Percentiles rank a stretch among this genome's conserved stretches.
Conservation (phyloP, 257 asterid species). For the Solanum medicagineum region DNA sequence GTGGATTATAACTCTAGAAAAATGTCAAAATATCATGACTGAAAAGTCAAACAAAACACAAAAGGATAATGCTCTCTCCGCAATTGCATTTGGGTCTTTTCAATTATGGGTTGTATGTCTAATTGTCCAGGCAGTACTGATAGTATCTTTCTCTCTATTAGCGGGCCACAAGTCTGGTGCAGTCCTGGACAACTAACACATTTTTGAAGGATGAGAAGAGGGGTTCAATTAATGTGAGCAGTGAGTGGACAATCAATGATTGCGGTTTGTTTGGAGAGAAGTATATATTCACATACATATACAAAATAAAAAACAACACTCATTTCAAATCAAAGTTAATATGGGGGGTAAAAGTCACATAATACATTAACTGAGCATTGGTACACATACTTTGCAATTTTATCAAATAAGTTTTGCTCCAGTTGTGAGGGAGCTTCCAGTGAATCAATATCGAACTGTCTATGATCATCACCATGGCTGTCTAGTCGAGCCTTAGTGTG, state of each 20-base stretch:
- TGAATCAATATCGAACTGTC: neutral
- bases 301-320: neutral
- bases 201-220: neutral
- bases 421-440: neutral
- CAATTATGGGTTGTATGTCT: neutral
- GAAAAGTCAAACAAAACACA: neutral
- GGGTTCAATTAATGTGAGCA: neutral
- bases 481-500: neutral
- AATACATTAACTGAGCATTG: neutral
- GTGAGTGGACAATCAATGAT: neutral
- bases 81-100: neutral
- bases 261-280: neutral
- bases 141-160: neutral
- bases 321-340: neutral
- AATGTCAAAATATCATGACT: neutral
- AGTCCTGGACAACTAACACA: neutral
- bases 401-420: neutral
- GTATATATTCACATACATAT: neutral
- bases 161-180: neutral
- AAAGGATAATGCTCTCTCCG: neutral
- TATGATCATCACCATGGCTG: neutral
- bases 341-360: neutral
- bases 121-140: neutral
- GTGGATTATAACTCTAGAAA: neutral
- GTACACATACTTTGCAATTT: neutral